Base-by-base conservation (phyloP, 2,329 filamentous ascomycete species). In the Cercospora canescens region DNA sequence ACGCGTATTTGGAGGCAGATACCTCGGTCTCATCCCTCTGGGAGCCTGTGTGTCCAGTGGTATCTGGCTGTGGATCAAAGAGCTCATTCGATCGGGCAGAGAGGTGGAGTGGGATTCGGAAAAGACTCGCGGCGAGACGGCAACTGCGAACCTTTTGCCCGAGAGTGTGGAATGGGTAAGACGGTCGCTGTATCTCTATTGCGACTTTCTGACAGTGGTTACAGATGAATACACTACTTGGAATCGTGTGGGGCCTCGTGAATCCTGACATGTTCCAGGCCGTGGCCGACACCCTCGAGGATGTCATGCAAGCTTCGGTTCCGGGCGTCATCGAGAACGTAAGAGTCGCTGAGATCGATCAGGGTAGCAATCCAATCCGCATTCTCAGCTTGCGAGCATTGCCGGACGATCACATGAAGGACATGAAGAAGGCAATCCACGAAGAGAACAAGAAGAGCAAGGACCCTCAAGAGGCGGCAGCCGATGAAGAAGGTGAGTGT, bases 281-380 rank as follows among this genome's bases (percentile, higher is more conserved):
- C 6, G 87, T 97, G 8, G 94, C 94, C n/a, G 95, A 98, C 76
- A 97, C 92, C 12, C 86, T 95, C 6, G 92, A 95, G 79, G 94
- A 98, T 77, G 91, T 98, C 71, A 98, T 98, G 94, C 93, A 96
- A 77, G 94, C 94, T 21, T 97, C 93, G 0, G 91, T 97, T 0
- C 95, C 95, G 0, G 89, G 91, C 1, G 82, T 98, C 41, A 93
- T 99, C 70, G 94, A 98, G 77, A 95, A 97, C 71, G 93, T 99
- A 54, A 91, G 94, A 71, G 92, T 98, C 24, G 93, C 94, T 66
- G 94, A 97, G 73, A 97, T 99, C 73, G 92, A 93, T 58, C 95
- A 98, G 79, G 95, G 95, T 30, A 92, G 86, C 79, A 97, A 97
- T 72, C 93, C 95, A 0, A 84, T 98, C 63, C 89, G 94, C 8